Evolutionary conservation across 192 early-diverging fungal species (phyloP).

Genomic region (Podila minutissima): DNA sequence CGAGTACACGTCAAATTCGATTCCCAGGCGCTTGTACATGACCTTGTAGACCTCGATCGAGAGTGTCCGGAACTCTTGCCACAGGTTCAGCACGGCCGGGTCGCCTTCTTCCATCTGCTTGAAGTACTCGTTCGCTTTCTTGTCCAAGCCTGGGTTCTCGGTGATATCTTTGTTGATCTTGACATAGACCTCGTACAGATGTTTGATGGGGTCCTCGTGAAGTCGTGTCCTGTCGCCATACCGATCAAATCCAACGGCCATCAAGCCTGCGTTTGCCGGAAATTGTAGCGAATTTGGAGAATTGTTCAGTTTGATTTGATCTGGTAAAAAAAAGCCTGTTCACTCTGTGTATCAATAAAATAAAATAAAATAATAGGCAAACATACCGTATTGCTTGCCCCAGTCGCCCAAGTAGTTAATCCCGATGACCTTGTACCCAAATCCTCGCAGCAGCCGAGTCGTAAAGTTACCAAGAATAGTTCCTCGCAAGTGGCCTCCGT

Average conservation of each 20-base stretch:
- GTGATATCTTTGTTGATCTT: conserved; percentile 78
- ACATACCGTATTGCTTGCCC: conserved; percentile 96
- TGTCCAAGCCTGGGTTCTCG: conserved; percentile 69
- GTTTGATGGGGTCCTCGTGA: conserved; percentile 81
- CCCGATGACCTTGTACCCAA: conserved; percentile 82
- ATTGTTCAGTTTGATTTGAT: too few species aligned
- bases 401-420: conserved; percentile 99
- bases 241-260: conserved; percentile 88
- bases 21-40: conserved; percentile 84
- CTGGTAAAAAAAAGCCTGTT: too few species aligned
- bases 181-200: conserved; percentile 93
- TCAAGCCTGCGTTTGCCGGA: conserved; percentile 62
- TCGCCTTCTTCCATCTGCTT: conserved; percentile 90
- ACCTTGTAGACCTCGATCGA: conserved; percentile 85
- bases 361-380: too few species aligned
- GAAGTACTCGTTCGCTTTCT: conserved; percentile 86
- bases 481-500: conserved; percentile 94
- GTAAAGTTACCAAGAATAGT: conserved; percentile 97
- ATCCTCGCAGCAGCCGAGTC: conserved; percentile 76
- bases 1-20: conserved; percentile 89
- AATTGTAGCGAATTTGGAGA: neutral
- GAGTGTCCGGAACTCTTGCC: conserved; percentile 87
- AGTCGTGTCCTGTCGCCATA: conserved; percentile 79
- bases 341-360: too few species aligned
- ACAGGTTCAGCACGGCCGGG: conserved; percentile 70